Evolutionary conservation across 345 rosid species (phyloP), one percentile per base, ranked within the genome.

Genomic region (Bruguiera gymnorhiza): DNA sequence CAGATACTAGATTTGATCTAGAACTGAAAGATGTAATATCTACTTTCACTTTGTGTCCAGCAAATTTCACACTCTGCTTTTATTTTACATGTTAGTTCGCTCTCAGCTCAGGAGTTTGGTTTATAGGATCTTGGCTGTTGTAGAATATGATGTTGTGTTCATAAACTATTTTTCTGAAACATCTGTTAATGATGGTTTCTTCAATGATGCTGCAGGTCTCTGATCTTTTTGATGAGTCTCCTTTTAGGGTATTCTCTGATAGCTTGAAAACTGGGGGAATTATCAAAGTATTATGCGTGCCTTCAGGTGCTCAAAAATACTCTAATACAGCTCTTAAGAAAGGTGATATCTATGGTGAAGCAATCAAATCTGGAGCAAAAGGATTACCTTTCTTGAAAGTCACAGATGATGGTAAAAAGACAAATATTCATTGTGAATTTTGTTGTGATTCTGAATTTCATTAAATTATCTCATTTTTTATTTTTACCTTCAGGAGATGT

Each of bases 361-460:
- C 97, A 55, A 73, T 89, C n/a, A 88, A 87, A 77, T 90, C 99
- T 30, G 99, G 97, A 77, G 97, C 97, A 57, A 95, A 87, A 83
- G 99, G 99, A 60, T 82, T 95, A 62, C 97, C 97, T 63, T 95
- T 91, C 81, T 83, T 95, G 71, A 95, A 92, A 86, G 90, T 92
- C 75, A 75, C 82, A 79, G 97, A 90, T 82, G 78, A 85, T 84
- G 97, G 99, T 95, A 88, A 75, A 68, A 65, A 36, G 71, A 73
- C 9, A 31, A 0, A 54, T 8, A 24, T 64, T 34, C 55, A 31
- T 66, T 48, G 7, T 21, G 34, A 34, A 8, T 39, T 30, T 66
- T 62, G 62, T 68, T 65, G 57, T 37, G 52, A 29, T 75, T 51
- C 31, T 23, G 39, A 53, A 54, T 63, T 72, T 70, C 26, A 73